Base-by-base conservation (phyloP, 2,329 filamentous ascomycete genomes). In the Alternaria sp. region DNA sequence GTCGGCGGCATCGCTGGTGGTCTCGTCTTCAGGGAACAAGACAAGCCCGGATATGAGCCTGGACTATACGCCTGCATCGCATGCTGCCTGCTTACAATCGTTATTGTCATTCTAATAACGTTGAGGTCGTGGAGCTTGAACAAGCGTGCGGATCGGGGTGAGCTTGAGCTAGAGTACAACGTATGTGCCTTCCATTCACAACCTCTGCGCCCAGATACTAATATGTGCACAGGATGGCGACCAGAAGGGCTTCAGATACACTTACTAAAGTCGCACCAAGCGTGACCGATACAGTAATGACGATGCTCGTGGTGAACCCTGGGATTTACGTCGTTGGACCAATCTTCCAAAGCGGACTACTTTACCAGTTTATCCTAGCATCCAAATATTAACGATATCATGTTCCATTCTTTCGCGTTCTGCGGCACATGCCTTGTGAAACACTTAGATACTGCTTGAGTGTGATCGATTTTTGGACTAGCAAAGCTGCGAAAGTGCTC, bases 1-100 rank as follows among this genome's bases (percentile, higher is more conserved):
- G 82, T 96, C 27, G 92, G 92, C 38, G 92, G 92, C 34, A 95
- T 95, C 64, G 86, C 87, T 1, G 91, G 91, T 27, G 87, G 86
- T 67, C 82, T 92, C 58, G 89, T 94, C 11, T 95, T 94, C 80
- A 84, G 64, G 20, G 53, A 52, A n/a, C 77, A 81, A 54, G 80
- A 82, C 55, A 66, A 72, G 3, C 79, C 77, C 0, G 50, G 62
- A 3, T 80, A 79, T 57, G 62, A 67, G 7, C 76, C 78, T 8
- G 77, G 79, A 36, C 70, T 81, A 10, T 80, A 75, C 34, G 76
- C 77, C 14, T 80, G 78, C 64, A 75, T 80, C 55, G 76, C 78
- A 2, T 77, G 75, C 68, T 72, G 74, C 57, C 57, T 76, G 20
- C 65, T 82, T 25, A 76, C 75, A 7, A 59, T 82, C 7, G 11